phyloP scores from a whole-genome alignment of 2,329 filamentous ascomycete species.

The Pseudocercospora fijiensis region DNA sequence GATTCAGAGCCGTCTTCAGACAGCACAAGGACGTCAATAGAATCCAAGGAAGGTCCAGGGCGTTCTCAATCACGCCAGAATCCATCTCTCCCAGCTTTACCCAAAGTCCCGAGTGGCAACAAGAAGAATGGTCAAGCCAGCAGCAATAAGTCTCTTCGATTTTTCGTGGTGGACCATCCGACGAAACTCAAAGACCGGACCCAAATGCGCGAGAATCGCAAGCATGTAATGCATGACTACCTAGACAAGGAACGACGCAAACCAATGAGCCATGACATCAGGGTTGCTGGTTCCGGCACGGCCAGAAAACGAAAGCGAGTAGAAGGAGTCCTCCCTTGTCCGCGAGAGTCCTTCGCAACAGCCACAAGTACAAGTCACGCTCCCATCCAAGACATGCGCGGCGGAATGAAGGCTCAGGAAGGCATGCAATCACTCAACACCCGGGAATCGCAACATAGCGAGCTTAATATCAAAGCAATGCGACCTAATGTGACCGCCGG shows the following conservation, averaged over 20 bases:
- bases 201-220: constrained; percentile 33
- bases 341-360: background rate
- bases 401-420: background rate
- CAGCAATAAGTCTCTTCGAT: constrained; percentile 18
- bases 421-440: background rate
- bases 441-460: background rate
- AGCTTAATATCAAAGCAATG: background rate
- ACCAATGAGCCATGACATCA: constrained; percentile 29
- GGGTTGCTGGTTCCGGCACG: constrained; percentile 21
- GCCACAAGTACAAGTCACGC: background rate
- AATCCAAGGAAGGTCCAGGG: background rate
- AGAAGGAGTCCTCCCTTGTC: background rate
- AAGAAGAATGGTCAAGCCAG: background rate
- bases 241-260: constrained; percentile 34
- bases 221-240: constrained; percentile 38
- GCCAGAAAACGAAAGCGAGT: constrained; percentile 22
- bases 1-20: background rate
- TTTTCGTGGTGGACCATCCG: constrained; percentile 33
- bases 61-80: background rate
- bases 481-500: background rate
- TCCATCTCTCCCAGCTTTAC: background rate
- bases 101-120: background rate
- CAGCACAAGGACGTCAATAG: background rate
- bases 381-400: background rate
- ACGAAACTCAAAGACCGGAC: constrained; percentile 32